Evolutionary conservation across 345 rosid genomes (phyloP), one percentile per base, ranked within the genome.

Genomic region (Aegle marmelos): DNA sequence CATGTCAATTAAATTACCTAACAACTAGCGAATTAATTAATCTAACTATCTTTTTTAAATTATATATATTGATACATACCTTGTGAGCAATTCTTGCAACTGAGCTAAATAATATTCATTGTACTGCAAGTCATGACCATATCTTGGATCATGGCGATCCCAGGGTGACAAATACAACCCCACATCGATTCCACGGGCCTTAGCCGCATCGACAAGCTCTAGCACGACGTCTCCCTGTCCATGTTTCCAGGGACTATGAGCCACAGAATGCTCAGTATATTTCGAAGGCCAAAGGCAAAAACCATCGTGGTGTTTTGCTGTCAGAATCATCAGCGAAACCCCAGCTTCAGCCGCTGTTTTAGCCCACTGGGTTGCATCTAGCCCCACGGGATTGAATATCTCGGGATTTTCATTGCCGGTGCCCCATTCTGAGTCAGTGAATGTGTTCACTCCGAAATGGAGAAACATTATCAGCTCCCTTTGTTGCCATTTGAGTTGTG

Each of bases 231-330:
- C 97, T 2, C 94, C 97, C 2, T 22, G 70, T 17, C 93, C 93
- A 7, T 87, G 73, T 57, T 78, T 90, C 97, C 94, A 90, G 0
- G 86, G 89, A 78, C 94, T 88, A 0, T 76, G n/a, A n/a, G 22
- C 58, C 19, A 92, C 94, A 4, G 93, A 90, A 72, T 92, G 94
- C 33, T 83, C 87, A 0, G 97, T 92, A 69, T 90, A 92, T 54
- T 83, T 89, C 0, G 89, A 83, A 6, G 94, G 97, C 94, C 94
- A 92, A 74, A 92, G 70, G 80, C 97, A 92, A 68, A 92, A 92
- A 5, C 97, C 97, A 9, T 92, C 97, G 34, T 92, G 94, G 84
- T 92, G 97, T 84, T 92, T 92, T 0, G 94, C 97, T 0, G 97
- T 92, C 5, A 90, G 82, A 56, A 92, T 89, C 83, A 92, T 34